Evolutionary conservation across 768 basidiomycete species (phyloP).

Genomic region (Auricularia cornea): DNA sequence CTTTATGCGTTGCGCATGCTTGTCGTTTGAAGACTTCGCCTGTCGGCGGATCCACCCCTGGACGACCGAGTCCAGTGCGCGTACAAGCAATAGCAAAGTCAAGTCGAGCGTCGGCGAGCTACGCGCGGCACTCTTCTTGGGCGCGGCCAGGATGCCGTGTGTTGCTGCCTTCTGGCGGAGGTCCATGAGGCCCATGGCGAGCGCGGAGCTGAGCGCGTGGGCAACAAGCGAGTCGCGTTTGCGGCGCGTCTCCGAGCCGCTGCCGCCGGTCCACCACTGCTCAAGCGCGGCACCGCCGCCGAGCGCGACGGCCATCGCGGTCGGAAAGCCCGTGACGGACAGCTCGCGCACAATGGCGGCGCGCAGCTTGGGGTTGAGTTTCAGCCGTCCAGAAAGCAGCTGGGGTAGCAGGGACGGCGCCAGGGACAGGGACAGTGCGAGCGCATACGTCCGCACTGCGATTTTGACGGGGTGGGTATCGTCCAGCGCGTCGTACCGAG

Average conservation of each 20-base stretch:
- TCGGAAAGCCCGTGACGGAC: slow-evolving; percentile 57
- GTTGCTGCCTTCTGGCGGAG: slow-evolving; percentile 30
- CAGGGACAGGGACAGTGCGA: slow-evolving; percentile 58
- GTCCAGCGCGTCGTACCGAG: slow-evolving; percentile 20
- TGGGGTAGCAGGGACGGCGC: slow-evolving; percentile 56
- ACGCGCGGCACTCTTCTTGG: slow-evolving; percentile 3
- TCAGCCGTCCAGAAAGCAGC: slow-evolving; percentile 25
- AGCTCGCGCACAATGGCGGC: slow-evolving; percentile 49
- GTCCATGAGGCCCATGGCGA: slow-evolving; percentile 53
- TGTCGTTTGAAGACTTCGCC: slow-evolving; percentile 1
- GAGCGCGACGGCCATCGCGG: slow-evolving; percentile 53
- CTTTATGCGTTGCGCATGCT: slow-evolving; percentile 7
- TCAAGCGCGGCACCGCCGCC: slow-evolving; percentile 55
- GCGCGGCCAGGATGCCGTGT: slow-evolving; percentile 13
- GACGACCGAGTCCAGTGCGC: slow-evolving; percentile 55
- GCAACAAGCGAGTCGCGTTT: slow-evolving; percentile 22
- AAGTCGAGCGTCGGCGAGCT: slow-evolving; percentile 58
- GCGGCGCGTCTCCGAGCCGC: slow-evolving; percentile 4
- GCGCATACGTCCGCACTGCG: slow-evolving; percentile 57
- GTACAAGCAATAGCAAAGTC: slow-evolving; percentile 57
- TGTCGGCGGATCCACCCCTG: slow-evolving; percentile 28
- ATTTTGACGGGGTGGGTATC: slow-evolving; percentile 46
- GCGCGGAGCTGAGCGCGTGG: slow-evolving; percentile 45
- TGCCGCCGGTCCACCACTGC: slow-evolving; percentile 29
- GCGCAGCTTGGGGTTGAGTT: slow-evolving; percentile 18